Evolutionary conservation across 139 green algal species (phyloP), one percentile per base, ranked within the genome.

Genomic region (Volvox africanus): DNA sequence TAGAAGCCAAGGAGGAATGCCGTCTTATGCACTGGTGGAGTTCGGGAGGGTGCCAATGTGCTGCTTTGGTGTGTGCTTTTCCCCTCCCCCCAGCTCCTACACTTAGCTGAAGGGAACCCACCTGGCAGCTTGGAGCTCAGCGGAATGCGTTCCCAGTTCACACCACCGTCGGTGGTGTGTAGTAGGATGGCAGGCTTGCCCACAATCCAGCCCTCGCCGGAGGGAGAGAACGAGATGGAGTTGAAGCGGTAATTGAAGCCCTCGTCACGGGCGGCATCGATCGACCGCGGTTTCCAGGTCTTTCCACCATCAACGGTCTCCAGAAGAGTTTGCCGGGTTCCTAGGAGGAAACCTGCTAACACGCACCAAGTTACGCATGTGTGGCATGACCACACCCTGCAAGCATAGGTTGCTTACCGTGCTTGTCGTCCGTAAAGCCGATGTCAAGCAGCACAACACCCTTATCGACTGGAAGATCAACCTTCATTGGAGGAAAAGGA

Each of bases 101-200:
- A 55, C 5, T 14, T 55, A 55, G 44, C 44, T 55, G 44, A 9
- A 55, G 9, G n/a, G 9, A 55, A 5, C 92, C 33, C 82, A 95
- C 94, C 98, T 26, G 98, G 98, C 69, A 99, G 96, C 94, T 99
- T 99, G 86, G 97, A 94, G 32, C 90, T 97, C 62, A 99, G 96
- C 0, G 98, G 98, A 19, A 99, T 95, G 76, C 98, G 96, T 93
- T 99, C 97, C 98, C 98, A 99, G 91, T 96, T 99, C 36, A 93
- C 95, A 82, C 98, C 98, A 32, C 95, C 97, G 88, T 99, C 96
- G 11, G 85, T 97, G 81, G 98, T 99, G 96, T 99, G 97, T 92
- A 99, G 95, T 88, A 99, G 92, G 92, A 99, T 99, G 68, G 98
- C 97, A 32, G 98, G 98, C 96, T 99, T 99, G 92, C 98, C 98